Evolutionary conservation across 2,329 filamentous ascomycete species (phyloP).

Genomic region (Microsporum ferrugineum): DNA sequence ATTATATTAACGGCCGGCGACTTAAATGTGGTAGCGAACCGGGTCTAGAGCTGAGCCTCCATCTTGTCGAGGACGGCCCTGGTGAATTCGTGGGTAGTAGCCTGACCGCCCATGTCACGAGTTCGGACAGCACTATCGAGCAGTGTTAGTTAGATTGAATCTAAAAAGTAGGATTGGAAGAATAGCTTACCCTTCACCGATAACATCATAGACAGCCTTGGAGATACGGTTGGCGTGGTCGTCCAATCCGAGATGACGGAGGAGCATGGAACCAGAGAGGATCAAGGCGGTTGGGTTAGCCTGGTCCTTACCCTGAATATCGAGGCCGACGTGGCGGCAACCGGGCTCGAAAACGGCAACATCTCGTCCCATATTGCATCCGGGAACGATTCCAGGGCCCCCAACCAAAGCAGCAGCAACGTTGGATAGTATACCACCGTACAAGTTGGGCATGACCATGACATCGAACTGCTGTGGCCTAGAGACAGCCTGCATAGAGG

Average conservation of each 20-base stretch:
- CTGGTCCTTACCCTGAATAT: constrained; percentile 99
- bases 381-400: constrained; percentile 90
- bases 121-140: constrained; percentile 49
- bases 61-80: constrained; percentile 89
- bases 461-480: constrained; percentile 97
- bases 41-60: constrained; percentile 57
- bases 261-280: constrained; percentile 90
- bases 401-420: constrained; percentile 94
- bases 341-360: constrained; percentile 98
- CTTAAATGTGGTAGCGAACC: not conserved
- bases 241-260: constrained; percentile 92
- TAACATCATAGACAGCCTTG: constrained; percentile 64
- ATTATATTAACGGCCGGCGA: constrained; percentile 2
- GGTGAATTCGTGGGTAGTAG: constrained; percentile 90
- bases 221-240: constrained; percentile 98
- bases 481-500: constrained; percentile 97
- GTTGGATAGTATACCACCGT: constrained; percentile 98
- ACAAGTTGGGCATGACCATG: constrained; percentile 99
- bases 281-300: constrained; percentile 95
- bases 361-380: constrained; percentile 98
- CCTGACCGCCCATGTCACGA: constrained; percentile 86
- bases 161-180: not conserved
- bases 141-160: not conserved
- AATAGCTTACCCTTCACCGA: constrained; percentile 70
- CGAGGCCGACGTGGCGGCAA: constrained; percentile 96